A percentile compares a stretch with the other conserved stretches of the same genome.
Evolutionary conservation across 2,329 filamentous ascomycete genomes (phyloP).

Genomic region (Fusarium avenaceum): DNA sequence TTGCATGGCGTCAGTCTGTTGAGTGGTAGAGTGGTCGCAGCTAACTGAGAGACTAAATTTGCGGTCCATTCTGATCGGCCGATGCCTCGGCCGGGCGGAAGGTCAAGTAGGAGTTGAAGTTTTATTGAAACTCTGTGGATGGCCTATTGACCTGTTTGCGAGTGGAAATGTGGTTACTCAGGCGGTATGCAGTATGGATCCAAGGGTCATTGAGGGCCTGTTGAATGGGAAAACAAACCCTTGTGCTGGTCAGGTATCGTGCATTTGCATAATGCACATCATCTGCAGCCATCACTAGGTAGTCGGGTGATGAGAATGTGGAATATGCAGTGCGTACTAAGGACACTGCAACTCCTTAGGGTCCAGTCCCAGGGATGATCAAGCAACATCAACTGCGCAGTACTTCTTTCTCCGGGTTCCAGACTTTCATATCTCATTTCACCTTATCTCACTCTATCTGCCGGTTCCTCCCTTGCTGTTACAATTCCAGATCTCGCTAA

Average conservation of each 20-base stretch:
- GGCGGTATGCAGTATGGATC: not conserved
- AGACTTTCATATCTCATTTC: slow-evolving; percentile 2
- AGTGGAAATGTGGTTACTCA: not conserved
- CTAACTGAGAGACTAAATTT: slow-evolving; percentile 2
- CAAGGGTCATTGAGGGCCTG: not conserved
- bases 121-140: slow-evolving; percentile 1
- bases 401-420: not conserved
- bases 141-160: not conserved
- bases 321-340: not conserved
- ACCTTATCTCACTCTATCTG: not conserved
- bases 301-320: not conserved
- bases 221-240: not conserved
- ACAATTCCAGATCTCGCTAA: slow-evolving; percentile 1
- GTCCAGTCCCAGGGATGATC: not conserved
- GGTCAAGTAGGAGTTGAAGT: not conserved
- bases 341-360: not conserved
- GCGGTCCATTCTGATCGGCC: slow-evolving; percentile 29
- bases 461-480: slow-evolving; percentile 15
- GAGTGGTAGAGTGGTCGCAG: slow-evolving; percentile 25
- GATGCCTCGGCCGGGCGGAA: slow-evolving; percentile 21
- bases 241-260: slow-evolving; percentile 5
- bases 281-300: slow-evolving; percentile 27
- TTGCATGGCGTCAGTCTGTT: slow-evolving; percentile 14
- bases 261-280: slow-evolving; percentile 31
- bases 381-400: not conserved